A percentile compares a stretch with the other conserved stretches of the same genome.
These are phyloP conservation scores for Lasiodiplodia sp. DNA, from an alignment of 2,329 filamentous ascomycete species.

Conservation along the genomic window DNA sequence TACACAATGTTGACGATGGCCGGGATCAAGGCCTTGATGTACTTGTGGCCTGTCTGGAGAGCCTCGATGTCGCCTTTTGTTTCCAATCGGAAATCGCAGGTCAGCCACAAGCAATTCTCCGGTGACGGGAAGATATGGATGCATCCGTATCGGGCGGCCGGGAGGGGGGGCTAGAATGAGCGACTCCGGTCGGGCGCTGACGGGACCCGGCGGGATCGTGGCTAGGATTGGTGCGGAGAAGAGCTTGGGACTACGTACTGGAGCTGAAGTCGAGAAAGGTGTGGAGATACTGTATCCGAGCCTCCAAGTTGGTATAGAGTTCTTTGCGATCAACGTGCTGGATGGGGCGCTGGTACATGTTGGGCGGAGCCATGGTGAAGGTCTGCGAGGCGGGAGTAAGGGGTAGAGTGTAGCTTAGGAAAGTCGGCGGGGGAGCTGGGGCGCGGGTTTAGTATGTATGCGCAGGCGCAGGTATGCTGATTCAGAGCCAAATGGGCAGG, in stretches of 20 bases:
- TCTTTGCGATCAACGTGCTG: constrained; percentile 74
- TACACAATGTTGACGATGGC: constrained; percentile 86
- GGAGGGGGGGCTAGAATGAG: background rate
- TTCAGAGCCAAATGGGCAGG: constrained; percentile 24
- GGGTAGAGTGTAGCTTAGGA: background rate
- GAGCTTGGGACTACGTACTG: constrained; percentile 57
- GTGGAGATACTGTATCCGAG: constrained; percentile 75
- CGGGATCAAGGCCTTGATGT: constrained; percentile 82
- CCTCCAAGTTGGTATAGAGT: constrained; percentile 74
- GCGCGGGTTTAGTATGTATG: constrained; percentile 21
- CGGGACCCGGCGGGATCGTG: background rate
- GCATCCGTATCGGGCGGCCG: background rate
- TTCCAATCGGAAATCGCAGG: background rate
- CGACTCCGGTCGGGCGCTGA: background rate
- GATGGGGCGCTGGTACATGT: constrained; percentile 41
- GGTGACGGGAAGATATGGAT: background rate
- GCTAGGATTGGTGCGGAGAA: background rate
- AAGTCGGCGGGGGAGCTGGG: constrained; percentile 5
- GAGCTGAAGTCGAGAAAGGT: constrained; percentile 78
- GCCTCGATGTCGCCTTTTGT: constrained; percentile 73
- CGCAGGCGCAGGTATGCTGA: constrained; percentile 24
- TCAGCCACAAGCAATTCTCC: constrained; percentile 6
- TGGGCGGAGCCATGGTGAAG: constrained; percentile 23
- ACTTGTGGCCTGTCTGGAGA: constrained; percentile 72
- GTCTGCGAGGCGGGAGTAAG: background rate